A percentile compares a stretch with the other conserved stretches of the same genome.
These are phyloP conservation scores for Schizochytrium sp. DNA, from an alignment of 108 stramenopile species.

Conservation along the genomic window DNA sequence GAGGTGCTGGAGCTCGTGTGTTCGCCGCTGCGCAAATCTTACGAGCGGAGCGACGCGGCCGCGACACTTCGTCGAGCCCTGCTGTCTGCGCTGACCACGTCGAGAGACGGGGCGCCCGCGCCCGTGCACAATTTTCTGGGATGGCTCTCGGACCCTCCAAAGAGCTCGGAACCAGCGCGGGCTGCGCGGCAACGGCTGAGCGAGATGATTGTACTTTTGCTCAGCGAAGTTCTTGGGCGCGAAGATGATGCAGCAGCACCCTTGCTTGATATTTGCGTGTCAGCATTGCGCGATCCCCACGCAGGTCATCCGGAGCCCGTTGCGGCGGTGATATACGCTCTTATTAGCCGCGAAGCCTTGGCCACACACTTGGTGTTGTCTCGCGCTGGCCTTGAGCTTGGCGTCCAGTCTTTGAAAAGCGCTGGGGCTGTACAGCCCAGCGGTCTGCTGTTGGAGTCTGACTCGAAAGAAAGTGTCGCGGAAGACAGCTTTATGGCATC, in stretches of 20 bases:
- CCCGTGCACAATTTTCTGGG: neutral
- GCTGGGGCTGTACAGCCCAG: neutral
- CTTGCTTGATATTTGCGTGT: neutral
- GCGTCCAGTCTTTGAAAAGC: neutral
- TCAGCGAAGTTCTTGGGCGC: neutral
- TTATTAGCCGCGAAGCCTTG: neutral
- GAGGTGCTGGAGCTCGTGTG: neutral
- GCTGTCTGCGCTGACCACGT: neutral
- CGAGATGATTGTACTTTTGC: conserved; percentile 3
- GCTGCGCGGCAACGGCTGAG: neutral
- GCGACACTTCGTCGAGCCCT: neutral
- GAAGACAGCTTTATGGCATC: neutral
- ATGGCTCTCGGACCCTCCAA: neutral
- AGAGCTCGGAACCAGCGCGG: neutral
- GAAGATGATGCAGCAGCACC: neutral
- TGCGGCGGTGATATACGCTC: neutral
- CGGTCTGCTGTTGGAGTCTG: neutral
- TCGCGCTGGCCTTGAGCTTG: neutral
- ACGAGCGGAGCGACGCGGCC: neutral
- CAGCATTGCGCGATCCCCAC: neutral
- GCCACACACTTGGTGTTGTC: neutral
- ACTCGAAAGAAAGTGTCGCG: neutral
- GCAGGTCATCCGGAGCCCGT: conserved; percentile 12
- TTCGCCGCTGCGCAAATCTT: neutral
- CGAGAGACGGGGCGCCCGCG: neutral